Evolutionary conservation across 2,329 filamentous ascomycete genomes (phyloP).

Genomic region (Helotiales sp.): DNA sequence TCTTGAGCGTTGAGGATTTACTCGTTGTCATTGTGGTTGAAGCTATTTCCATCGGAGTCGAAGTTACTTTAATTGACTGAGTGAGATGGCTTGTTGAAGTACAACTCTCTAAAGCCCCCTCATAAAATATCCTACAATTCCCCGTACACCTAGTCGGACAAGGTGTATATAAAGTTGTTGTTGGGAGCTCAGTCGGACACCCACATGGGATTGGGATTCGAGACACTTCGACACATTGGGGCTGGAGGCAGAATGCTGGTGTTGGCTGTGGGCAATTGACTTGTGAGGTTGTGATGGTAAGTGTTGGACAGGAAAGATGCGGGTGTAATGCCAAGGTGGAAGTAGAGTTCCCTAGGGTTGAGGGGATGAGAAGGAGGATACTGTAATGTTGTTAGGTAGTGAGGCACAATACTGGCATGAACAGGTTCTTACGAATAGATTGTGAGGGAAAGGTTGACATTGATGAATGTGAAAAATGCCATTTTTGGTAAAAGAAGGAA

Average conservation of each 20-base stretch:
- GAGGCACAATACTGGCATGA: too few species aligned
- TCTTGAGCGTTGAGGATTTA: background rate
- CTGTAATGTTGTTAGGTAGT: too few species aligned
- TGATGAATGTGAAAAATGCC: too few species aligned
- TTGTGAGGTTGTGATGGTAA: conserved; percentile 22
- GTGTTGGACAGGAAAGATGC: conserved; percentile 23
- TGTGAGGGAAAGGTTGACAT: too few species aligned
- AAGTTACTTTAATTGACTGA: background rate
- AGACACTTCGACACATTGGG: conserved; percentile 23
- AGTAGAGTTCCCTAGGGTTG: background rate
- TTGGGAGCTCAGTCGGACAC: conserved; percentile 28
- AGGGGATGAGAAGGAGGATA: background rate
- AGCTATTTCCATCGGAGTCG: background rate
- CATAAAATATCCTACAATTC: conserved; percentile 14
- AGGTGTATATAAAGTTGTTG: conserved; percentile 22
- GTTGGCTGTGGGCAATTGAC: conserved; percentile 18
- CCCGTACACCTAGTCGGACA: conserved; percentile 21
- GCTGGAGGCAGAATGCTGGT: conserved; percentile 7
- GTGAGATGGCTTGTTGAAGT: background rate
- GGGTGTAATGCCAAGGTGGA: background rate
- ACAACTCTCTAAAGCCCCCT: too few species aligned
- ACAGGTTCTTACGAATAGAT: too few species aligned
- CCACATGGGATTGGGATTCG: conserved; percentile 26
- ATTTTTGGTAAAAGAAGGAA: too few species aligned
- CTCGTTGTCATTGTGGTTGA: background rate